Conservation (phyloP, 805 yeast genomes). For the Priceomyces fermenticarens region DNA sequence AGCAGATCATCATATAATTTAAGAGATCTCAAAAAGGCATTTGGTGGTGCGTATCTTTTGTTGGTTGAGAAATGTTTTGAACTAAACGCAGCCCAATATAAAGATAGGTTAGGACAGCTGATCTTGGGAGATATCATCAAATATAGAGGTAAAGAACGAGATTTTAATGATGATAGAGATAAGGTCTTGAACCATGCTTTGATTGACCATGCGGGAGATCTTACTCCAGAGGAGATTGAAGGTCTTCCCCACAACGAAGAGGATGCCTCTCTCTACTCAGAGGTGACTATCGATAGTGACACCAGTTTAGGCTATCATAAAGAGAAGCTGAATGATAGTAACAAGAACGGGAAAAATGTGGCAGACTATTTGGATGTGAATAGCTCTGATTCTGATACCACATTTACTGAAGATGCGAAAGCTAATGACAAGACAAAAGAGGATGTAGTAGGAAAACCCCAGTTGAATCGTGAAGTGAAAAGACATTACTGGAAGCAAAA, state of each 20-base stretch:
- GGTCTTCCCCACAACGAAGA: slow-evolving; percentile 33
- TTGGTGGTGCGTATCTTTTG: slow-evolving; percentile 83
- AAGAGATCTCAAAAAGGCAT: slow-evolving; percentile 76
- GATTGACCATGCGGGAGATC: slow-evolving; percentile 18
- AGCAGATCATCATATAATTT: slow-evolving; percentile 82
- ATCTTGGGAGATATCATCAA: slow-evolving; percentile 78
- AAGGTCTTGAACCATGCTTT: slow-evolving; percentile 61
- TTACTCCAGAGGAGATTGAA: slow-evolving; percentile 13
- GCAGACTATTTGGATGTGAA: slow-evolving; percentile 4
- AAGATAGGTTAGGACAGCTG: slow-evolving; percentile 64
- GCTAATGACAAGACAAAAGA: slow-evolving; percentile 15
- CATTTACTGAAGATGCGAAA: not conserved
- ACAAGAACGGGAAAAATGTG: slow-evolving; percentile 3
- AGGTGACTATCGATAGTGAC: slow-evolving; percentile 38
- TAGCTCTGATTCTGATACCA: not conserved
- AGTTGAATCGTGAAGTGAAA: slow-evolving; percentile 30
- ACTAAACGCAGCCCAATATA: slow-evolving; percentile 62
- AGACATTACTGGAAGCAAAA: slow-evolving; percentile 43
- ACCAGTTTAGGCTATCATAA: slow-evolving; percentile 11
- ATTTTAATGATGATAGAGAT: slow-evolving; percentile 71
- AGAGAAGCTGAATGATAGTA: slow-evolving; percentile 1
- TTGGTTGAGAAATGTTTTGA: slow-evolving; percentile 73
- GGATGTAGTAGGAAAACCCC: slow-evolving; percentile 19
- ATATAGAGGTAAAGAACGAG: slow-evolving; percentile 70
- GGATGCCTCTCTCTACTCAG: slow-evolving; percentile 43